phyloP scores from a whole-genome alignment of 2,329 filamentous ascomycete species.

The Botrytis galanthina region DNA sequence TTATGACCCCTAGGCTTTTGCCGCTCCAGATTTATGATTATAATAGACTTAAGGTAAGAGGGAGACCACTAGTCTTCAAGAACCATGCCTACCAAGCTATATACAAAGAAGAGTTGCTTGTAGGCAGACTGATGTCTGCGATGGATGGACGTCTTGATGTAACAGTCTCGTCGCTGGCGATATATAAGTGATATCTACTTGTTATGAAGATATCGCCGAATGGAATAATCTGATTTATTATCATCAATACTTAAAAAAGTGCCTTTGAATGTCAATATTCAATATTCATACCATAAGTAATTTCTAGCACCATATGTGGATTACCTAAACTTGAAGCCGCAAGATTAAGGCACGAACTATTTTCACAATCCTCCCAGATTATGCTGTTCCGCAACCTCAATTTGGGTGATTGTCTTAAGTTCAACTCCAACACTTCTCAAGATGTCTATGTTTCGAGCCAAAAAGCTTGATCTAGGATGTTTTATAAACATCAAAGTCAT shows the following conservation, averaged over 20 bases:
- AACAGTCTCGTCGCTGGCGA: background rate
- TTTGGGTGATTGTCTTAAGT: background rate
- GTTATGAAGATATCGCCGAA: background rate
- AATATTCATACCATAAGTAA: background rate
- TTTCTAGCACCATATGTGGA: background rate
- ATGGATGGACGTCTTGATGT: background rate
- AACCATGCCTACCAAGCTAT: background rate
- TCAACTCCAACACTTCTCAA: conserved; percentile 38
- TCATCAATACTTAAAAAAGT: background rate
- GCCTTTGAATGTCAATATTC: background rate
- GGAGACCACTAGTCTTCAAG: background rate
- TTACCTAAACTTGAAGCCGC: background rate
- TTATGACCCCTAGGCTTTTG: background rate
- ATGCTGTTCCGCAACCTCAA: background rate
- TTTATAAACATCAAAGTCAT: conserved; percentile 84
- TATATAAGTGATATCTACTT: background rate
- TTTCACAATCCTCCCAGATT: background rate
- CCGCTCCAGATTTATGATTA: accelerated
- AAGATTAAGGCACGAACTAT: background rate
- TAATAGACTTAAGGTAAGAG: background rate
- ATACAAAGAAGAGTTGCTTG: background rate
- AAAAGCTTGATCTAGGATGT: conserved; percentile 85
- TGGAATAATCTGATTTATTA: background rate
- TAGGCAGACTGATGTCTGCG: background rate
- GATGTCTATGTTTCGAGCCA: conserved; percentile 84